These are phyloP conservation scores for Kazachstania taianensis DNA, from an alignment of 805 yeast genomes.

Conservation along the genomic window DNA sequence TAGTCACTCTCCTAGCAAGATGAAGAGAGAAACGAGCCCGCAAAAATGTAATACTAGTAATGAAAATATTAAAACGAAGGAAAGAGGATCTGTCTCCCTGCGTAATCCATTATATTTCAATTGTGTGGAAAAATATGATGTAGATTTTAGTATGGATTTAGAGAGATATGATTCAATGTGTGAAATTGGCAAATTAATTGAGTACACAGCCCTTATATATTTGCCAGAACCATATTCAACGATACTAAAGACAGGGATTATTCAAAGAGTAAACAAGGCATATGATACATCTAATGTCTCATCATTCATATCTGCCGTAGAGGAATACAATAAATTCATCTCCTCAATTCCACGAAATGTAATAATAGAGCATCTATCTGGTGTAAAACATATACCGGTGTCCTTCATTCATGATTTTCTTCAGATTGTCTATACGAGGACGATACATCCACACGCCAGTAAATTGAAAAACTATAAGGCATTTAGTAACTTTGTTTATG, in stretches of 20 bases:
- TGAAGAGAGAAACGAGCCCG: neutral
- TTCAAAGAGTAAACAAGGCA: constrained; percentile 17
- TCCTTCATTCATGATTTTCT: constrained; percentile 53
- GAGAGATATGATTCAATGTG: constrained; percentile 24
- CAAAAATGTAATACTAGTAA: neutral
- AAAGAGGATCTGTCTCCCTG: constrained; percentile 5
- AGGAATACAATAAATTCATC: constrained; percentile 37
- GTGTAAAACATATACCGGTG: constrained; percentile 29
- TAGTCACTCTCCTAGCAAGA: neutral
- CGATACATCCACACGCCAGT: constrained; percentile 64
- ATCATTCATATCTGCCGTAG: constrained; percentile 28
- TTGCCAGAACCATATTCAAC: constrained; percentile 14
- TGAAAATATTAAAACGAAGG: neutral
- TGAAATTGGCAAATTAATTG: constrained; percentile 26
- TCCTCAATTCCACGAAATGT: constrained; percentile 28
- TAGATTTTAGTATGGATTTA: constrained; percentile 13
- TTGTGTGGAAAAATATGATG: constrained; percentile 19
- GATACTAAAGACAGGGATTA: constrained; percentile 7
- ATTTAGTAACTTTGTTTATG: constrained; percentile 83
- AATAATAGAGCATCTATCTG: constrained; percentile 25
- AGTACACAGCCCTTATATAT: constrained; percentile 18
- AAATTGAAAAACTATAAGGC: constrained; percentile 66
- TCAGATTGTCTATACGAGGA: constrained; percentile 62
- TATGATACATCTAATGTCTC: constrained; percentile 23
- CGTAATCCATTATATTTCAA: constrained; percentile 16